phyloP scores from a whole-genome alignment of 306 rosid genomes.

The Casuarina cunninghamiana region DNA sequence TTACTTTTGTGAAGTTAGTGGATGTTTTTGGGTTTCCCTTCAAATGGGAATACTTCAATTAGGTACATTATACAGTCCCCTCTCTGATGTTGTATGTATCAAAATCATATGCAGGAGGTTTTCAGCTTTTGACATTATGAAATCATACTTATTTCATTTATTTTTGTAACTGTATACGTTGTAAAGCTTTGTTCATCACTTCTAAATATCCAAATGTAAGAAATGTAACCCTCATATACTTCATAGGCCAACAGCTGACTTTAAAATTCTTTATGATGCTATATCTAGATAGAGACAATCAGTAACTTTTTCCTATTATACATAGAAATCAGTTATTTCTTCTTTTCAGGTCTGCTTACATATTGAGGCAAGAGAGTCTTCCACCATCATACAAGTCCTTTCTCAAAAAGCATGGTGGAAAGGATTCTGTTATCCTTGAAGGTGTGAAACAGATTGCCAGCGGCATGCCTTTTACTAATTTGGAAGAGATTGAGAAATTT shows the following conservation, averaged over 20 bases:
- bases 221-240: conserved; percentile 3
- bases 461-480: conserved; percentile 65
- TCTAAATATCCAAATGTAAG: conserved; percentile 7
- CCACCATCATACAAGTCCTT: conserved; percentile 89
- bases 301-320: not conserved
- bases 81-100: not conserved
- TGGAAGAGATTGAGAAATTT: conserved; percentile 64
- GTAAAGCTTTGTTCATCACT: not conserved
- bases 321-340: not conserved
- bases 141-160: not conserved
- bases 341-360: conserved; percentile 83
- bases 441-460: conserved; percentile 76
- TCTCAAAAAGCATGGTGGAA: conserved; percentile 94
- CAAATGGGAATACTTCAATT: not conserved
- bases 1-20: not conserved
- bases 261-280: conserved; percentile 13
- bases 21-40: too few relatives aligned
- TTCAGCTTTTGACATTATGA: not conserved
- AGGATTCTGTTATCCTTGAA: conserved; percentile 66
- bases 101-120: not conserved
- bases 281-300: conserved; percentile 4
- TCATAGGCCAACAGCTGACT: not conserved
- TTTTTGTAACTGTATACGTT: not conserved
- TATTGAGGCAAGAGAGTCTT: conserved; percentile 93
- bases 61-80: not conserved